Percentiles rank a stretch among this genome's conserved stretches.
These are phyloP conservation scores for Phaeomoniella chlamydospora DNA, from an alignment of 2,329 filamentous ascomycete species.

Conservation along the genomic window DNA sequence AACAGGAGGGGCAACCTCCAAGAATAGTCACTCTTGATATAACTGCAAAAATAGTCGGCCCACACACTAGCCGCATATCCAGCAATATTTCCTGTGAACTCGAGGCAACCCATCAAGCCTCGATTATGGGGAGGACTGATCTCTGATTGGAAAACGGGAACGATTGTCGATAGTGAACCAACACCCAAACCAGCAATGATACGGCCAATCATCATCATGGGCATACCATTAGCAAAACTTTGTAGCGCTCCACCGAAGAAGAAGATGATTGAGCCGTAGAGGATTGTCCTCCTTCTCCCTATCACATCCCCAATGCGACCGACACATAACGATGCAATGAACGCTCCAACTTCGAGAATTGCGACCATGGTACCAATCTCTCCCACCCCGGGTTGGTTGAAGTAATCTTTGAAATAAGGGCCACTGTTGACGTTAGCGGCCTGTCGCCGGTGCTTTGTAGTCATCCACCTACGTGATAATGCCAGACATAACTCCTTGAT, in stretches of 20 bases:
- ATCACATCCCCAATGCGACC: slow-evolving; percentile 85
- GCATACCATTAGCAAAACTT: slow-evolving; percentile 65
- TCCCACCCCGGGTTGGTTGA: slow-evolving; percentile 72
- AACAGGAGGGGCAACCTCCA: slow-evolving; percentile 84
- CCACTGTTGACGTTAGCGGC: slow-evolving; percentile 40
- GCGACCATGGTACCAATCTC: slow-evolving; percentile 96
- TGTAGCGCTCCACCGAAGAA: slow-evolving; percentile 72
- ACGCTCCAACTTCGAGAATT: slow-evolving; percentile 85
- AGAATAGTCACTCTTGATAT: slow-evolving; percentile 67
- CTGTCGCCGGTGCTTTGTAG: not conserved
- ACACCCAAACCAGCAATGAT: slow-evolving; percentile 76
- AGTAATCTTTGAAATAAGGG: slow-evolving; percentile 78
- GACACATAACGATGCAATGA: slow-evolving; percentile 75
- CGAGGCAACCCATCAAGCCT: slow-evolving; percentile 90
- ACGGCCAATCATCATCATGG: slow-evolving; percentile 75
- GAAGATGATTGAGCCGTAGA: slow-evolving; percentile 88
- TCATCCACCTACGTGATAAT: slow-evolving; percentile 50
- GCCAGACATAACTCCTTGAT: slow-evolving; percentile 51
- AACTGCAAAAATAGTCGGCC: slow-evolving; percentile 97
- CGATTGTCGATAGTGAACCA: slow-evolving; percentile 79
- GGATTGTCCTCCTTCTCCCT: slow-evolving; percentile 74
- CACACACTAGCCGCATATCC: slow-evolving; percentile 94
- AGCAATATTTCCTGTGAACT: slow-evolving; percentile 93
- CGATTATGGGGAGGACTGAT: slow-evolving; percentile 94
- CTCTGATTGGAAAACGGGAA: slow-evolving; percentile 87